Conservation (phyloP, 257 asterid genomes). For the Nicotiana undulata region DNA sequence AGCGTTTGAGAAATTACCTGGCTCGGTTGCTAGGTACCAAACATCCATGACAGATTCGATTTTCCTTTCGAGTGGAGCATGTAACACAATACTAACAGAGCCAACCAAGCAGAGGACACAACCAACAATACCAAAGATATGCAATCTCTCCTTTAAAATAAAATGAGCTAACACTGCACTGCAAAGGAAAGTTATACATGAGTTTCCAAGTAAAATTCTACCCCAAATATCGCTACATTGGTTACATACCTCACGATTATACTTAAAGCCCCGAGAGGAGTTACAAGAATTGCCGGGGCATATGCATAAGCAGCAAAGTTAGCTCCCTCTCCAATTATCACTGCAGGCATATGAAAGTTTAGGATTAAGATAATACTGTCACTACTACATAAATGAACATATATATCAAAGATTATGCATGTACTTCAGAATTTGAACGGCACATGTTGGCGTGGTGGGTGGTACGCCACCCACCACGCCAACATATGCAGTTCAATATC, state of each 20-base stretch:
- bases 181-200: conserved; percentile 17
- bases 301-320: conserved; percentile 72
- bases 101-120: conserved; percentile 65
- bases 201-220: background rate
- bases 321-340: conserved; percentile 51
- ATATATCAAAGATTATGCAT: too few relatives aligned
- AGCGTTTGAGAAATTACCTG: conserved; percentile 21
- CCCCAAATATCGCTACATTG: background rate
- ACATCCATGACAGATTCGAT: conserved; percentile 57
- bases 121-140: conserved; percentile 58
- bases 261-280: conserved; percentile 54
- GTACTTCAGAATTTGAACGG: too few relatives aligned
- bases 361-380: background rate
- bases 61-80: conserved; percentile 51
- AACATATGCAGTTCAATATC: too few relatives aligned
- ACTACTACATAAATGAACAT: too few relatives aligned
- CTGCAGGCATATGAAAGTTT: conserved; percentile 23
- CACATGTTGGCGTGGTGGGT: too few relatives aligned
- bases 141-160: conserved; percentile 37
- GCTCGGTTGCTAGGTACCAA: conserved; percentile 52
- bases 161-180: conserved; percentile 49
- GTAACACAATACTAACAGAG: conserved; percentile 44
- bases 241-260: conserved; percentile 7
- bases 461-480: too few relatives aligned
- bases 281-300: conserved; percentile 70